These are phyloP conservation scores for Suillus variegatus DNA, from an alignment of 768 basidiomycete species.

Conservation along the genomic window DNA sequence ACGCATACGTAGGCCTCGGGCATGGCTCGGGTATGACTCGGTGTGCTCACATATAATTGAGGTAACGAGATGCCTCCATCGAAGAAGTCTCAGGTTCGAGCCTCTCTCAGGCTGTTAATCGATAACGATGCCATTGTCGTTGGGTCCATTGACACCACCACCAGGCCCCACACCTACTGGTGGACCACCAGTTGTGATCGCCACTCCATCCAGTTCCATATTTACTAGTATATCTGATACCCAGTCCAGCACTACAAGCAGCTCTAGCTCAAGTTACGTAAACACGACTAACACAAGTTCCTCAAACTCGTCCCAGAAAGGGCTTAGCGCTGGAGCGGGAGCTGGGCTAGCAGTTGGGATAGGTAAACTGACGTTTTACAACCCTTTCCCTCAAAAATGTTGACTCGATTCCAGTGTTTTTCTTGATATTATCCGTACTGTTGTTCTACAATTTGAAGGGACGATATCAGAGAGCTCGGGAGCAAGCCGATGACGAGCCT, in stretches of 20 bases:
- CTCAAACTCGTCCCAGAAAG: constrained; percentile 4
- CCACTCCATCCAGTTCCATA: background rate
- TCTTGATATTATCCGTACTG: constrained; percentile 3
- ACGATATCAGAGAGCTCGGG: constrained; percentile 6
- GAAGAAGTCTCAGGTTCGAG: background rate
- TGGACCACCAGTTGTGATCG: background rate
- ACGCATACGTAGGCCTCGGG: background rate
- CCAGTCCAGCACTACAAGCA: background rate
- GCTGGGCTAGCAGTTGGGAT: constrained; percentile 29
- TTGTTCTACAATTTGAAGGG: constrained; percentile 11
- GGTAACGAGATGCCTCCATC: background rate
- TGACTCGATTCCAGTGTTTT: constrained; percentile 9
- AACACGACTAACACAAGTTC: constrained; percentile 2
- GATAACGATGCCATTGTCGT: background rate
- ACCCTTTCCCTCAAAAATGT: background rate
- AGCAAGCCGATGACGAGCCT: constrained; percentile 1
- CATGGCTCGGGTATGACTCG: background rate
- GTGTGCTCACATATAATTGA: background rate
- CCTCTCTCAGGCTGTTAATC: no score
- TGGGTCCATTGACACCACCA: background rate
- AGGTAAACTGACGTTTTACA: constrained; percentile 16
- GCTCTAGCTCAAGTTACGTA: constrained; percentile 6
- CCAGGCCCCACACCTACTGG: background rate
- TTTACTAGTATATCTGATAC: background rate
- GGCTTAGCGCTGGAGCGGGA: constrained; percentile 18